These are phyloP conservation scores for Endoconidiophora polonica DNA, from an alignment of 2,329 filamentous ascomycete genomes.

Conservation along the genomic window DNA sequence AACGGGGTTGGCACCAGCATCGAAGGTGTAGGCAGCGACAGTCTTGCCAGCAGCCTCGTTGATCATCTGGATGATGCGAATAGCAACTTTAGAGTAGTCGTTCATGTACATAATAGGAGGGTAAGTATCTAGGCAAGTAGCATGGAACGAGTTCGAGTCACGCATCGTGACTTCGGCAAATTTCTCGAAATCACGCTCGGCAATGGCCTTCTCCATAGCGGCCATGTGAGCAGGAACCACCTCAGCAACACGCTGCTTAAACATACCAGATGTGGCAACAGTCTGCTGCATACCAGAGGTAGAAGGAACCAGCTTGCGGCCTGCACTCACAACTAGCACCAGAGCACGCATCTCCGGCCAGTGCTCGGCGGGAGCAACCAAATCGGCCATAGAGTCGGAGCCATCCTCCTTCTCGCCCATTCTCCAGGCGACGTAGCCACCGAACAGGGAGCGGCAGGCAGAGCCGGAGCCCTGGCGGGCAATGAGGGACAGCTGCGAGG, in stretches of 20 bases:
- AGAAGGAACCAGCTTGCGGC: slow-evolving; percentile 88
- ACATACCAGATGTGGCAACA: slow-evolving; percentile 77
- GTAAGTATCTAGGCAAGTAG: slow-evolving; percentile 83
- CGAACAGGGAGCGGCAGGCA: slow-evolving; percentile 83
- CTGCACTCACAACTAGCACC: slow-evolving; percentile 78
- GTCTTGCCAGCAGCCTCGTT: slow-evolving; percentile 64
- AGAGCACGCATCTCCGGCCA: slow-evolving; percentile 93
- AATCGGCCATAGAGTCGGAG: slow-evolving; percentile 70
- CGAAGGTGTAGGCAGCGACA: slow-evolving; percentile 89
- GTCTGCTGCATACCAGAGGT: slow-evolving; percentile 96
- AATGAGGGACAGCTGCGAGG: slow-evolving; percentile 71
- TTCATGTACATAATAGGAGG: slow-evolving; percentile 99
- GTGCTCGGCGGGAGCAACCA: slow-evolving; percentile 75
- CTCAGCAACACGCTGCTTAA: slow-evolving; percentile 54
- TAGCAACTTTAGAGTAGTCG: slow-evolving; percentile 73
- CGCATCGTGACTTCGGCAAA: slow-evolving; percentile 91
- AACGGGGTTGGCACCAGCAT: slow-evolving; percentile 91
- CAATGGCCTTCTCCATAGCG: slow-evolving; percentile 69
- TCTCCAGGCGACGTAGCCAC: slow-evolving; percentile 91
- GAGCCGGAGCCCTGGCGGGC: slow-evolving; percentile 89
- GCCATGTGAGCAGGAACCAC: slow-evolving; percentile 75
- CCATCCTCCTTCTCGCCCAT: slow-evolving; percentile 63
- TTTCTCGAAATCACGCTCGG: slow-evolving; percentile 59
- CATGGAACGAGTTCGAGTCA: slow-evolving; percentile 95
- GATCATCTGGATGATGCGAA: slow-evolving; percentile 76